A percentile compares a stretch with the other conserved stretches of the same genome.
These are phyloP conservation scores for Lactarius psammicola DNA, from an alignment of 768 basidiomycete genomes.

Conservation along the genomic window DNA sequence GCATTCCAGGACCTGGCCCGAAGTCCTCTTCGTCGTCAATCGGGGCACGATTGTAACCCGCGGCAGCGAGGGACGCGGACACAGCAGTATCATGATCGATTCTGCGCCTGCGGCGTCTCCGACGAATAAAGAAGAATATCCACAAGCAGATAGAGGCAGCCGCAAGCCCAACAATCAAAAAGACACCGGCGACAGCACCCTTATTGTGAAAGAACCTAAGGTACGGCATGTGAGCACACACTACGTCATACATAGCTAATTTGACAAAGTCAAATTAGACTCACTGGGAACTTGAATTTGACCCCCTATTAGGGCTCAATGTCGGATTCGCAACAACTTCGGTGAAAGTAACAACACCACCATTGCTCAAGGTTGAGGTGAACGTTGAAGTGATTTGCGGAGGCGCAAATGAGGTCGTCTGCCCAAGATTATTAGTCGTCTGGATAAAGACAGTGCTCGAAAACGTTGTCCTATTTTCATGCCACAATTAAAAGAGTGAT, in stretches of 20 bases:
- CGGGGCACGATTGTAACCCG: constrained; percentile 64
- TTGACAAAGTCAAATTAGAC: not conserved
- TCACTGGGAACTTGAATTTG: constrained; percentile 49
- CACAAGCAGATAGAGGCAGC: constrained; percentile 65
- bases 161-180: constrained; percentile 84
- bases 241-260: not conserved
- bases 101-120: constrained; percentile 56
- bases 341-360: constrained; percentile 57
- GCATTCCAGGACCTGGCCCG: constrained; percentile 28
- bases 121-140: constrained; percentile 67
- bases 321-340: constrained; percentile 70
- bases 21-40: constrained; percentile 48
- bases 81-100: constrained; percentile 70
- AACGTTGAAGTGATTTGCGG: constrained; percentile 54
- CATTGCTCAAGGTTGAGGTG: constrained; percentile 54
- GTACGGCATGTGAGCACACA: constrained; percentile 3
- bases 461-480: constrained; percentile 49
- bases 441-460: constrained; percentile 52
- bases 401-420: constrained; percentile 50
- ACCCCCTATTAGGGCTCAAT: constrained; percentile 49
- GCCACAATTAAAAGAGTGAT: constrained; percentile 21
- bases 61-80: constrained; percentile 70
- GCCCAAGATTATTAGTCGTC: constrained; percentile 59
- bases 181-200: constrained; percentile 90
- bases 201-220: constrained; percentile 82